Evolutionary conservation across 1,139 yeast species (phyloP).

Genomic region (Zygosaccharomyces pseudobailii): DNA sequence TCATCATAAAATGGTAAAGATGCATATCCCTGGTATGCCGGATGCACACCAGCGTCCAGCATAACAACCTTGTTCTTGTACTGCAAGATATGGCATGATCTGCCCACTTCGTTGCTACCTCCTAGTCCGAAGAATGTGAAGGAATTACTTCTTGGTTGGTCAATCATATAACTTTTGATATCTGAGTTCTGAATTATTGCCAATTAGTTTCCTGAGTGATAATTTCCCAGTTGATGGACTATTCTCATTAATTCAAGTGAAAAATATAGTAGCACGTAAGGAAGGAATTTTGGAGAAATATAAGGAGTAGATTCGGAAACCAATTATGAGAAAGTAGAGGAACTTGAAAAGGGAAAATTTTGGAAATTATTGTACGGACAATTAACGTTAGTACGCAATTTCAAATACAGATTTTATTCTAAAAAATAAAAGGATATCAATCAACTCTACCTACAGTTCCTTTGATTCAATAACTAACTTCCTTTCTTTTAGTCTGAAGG

Average conservation of each 20-base stretch:
- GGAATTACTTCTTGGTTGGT: slow-evolving; percentile 21
- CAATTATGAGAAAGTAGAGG: slow-evolving; percentile 3
- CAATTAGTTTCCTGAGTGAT: slow-evolving; percentile 5
- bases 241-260: neutral
- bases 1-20: slow-evolving; percentile 95
- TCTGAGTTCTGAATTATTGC: neutral
- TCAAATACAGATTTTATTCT: neutral
- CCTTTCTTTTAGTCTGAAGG: too few species aligned
- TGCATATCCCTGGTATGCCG: slow-evolving; percentile 85
- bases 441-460: slow-evolving; percentile 6
- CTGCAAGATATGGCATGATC: slow-evolving; percentile 89
- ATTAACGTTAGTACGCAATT: slow-evolving; percentile 10
- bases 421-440: neutral
- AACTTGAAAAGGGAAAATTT: slow-evolving; percentile 13
- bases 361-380: slow-evolving; percentile 12
- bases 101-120: slow-evolving; percentile 98
- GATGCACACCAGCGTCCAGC: slow-evolving; percentile 98
- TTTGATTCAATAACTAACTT: slow-evolving; percentile 1
- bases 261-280: neutral
- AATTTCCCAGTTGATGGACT: slow-evolving; percentile 5
- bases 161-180: slow-evolving; percentile 7
- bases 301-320: neutral
- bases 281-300: neutral
- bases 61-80: slow-evolving; percentile 94
- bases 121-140: slow-evolving; percentile 89